Evolutionary conservation across 495 filamentous ascomycete genomes (phyloP).

Genomic region (Recurvomyces mirabilis): DNA sequence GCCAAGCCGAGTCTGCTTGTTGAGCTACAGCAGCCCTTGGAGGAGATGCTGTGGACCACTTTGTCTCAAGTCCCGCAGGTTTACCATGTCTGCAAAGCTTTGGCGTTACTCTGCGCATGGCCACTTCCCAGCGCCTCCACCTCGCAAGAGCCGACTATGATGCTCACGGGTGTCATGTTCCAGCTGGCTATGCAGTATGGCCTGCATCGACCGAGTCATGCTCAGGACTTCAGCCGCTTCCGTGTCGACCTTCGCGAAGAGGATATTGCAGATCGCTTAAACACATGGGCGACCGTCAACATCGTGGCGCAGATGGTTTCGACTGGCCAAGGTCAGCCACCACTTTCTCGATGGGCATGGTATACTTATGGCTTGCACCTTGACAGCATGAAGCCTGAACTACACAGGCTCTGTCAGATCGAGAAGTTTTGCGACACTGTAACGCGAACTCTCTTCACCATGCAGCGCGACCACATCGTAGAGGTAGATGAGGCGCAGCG

Average conservation of each 20-base stretch:
- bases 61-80: slow-evolving; percentile 72
- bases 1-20: slow-evolving; percentile 55
- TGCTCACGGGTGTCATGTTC: slow-evolving; percentile 83
- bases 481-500: slow-evolving; percentile 20
- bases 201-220: slow-evolving; percentile 78
- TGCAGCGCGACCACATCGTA: slow-evolving; percentile 22
- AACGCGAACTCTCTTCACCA: slow-evolving; percentile 75
- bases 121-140: slow-evolving; percentile 80
- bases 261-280: slow-evolving; percentile 72
- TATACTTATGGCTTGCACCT: slow-evolving; percentile 21
- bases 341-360: slow-evolving; percentile 54
- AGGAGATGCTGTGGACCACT: slow-evolving; percentile 68
- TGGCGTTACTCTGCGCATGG: slow-evolving; percentile 84
- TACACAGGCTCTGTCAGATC: slow-evolving; percentile 52
- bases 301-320: slow-evolving; percentile 81
- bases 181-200: slow-evolving; percentile 85
- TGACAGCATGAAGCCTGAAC: slow-evolving; percentile 17
- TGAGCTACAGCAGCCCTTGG: slow-evolving; percentile 59
- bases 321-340: slow-evolving; percentile 83
- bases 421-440: slow-evolving; percentile 78
- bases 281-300: slow-evolving; percentile 87
- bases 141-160: slow-evolving; percentile 78
- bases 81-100: slow-evolving; percentile 82
- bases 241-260: slow-evolving; percentile 73
- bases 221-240: slow-evolving; percentile 79